Base-by-base conservation (phyloP, 495 filamentous ascomycete genomes). In the Opeltia flavorubescens region DNA sequence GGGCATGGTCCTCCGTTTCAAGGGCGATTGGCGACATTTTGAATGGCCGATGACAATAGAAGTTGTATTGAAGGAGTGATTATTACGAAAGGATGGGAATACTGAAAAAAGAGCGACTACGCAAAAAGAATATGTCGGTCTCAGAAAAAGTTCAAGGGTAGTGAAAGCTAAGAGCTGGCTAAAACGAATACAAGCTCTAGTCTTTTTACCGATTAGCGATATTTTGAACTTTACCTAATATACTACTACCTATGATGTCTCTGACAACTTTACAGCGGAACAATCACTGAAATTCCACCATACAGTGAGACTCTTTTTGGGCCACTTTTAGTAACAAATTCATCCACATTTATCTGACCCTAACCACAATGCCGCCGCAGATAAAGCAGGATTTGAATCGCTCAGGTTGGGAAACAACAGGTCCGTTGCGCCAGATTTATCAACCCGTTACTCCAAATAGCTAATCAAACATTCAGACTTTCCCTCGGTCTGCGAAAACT, bases 301-400 rank as follows among this genome's bases (percentile, higher is more conserved):
- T 28, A 25, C 13, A 13, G 34, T 4, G n/a, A 18, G 34, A 5
- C n/a, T 36, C n/a, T 17, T 36, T 25, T 34, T 34, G 30, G n/a
- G 30, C 40, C 40, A n/a, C 40, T 4, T 2, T 43, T 45, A 44
- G 15, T 44, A 25, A 24, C 23, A 11, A 29, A 44, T 27, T n/a
- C 25, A 11, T 26, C 18, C 20, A 42, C 24, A 27, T n/a, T 28
- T 3, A n/a, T 5, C 40, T 43, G 8, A 4, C 15, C 7, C 26
- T n/a, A 43, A 47, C 26, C 40, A 65, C 36, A 13, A 77, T 77
- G 74, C 78, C 81, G 11, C 74, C 76, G 6, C 77, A 82, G 58
- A 81, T 95, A 62, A 98, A 98, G 66, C 86, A 95, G 62, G 91
- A 98, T 58, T 74, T 96, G 25, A 98, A 98, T 68, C 79, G 93